Base-by-base conservation (phyloP, 345 rosid species). In the Turnera subulata region DNA sequence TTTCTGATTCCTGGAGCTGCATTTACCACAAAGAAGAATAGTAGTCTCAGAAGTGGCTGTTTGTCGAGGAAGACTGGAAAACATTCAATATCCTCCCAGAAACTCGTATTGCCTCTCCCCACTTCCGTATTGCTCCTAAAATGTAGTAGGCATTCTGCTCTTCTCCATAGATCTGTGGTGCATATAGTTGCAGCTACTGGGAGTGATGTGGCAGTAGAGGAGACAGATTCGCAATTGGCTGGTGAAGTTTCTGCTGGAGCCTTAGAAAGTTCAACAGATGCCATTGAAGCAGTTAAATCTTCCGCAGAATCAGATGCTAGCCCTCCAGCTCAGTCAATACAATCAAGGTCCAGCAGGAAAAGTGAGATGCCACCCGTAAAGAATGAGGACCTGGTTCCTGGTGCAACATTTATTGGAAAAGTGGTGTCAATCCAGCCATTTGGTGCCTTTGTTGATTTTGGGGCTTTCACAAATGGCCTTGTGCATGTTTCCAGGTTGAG, bases 381-480 rank as follows among this genome's bases (percentile, higher is more conserved):
- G 75, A 73, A 86, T 51, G 95, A 92, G 72, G 97, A 89, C 46
- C 76, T 86, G 24, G 51, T 84, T 67, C 73, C 80, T 50, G 98
- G 98, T 45, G 91, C 91, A 33, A 73, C 66, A 11, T 92, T 86
- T 70, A 86, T 83, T 45, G 96, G 96, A 58, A 89, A 89, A 89
- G 89, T 92, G 55, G 77, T 78, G 64, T 86, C 98, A 0, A 79
- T 89, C 59, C 96, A 92, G 72, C 95, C 95, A 52, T 92, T 92
- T 76, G 98, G 95, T 55, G 93, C 98, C 52, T 86, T 92, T 46
- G 76, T 89, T 53, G 82, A 79, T 69, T 81, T 89, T 56, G 96
- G 98, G 64, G 93, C 98, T 38, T 92, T 86, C 74, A 84, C 95
- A 46, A 93, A 89, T 65, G 95, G 98, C 33, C 66, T 89, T 62